Base-by-base conservation (phyloP, 2,329 filamentous ascomycete species). In the Aspergillus fumigatiaffinis region DNA sequence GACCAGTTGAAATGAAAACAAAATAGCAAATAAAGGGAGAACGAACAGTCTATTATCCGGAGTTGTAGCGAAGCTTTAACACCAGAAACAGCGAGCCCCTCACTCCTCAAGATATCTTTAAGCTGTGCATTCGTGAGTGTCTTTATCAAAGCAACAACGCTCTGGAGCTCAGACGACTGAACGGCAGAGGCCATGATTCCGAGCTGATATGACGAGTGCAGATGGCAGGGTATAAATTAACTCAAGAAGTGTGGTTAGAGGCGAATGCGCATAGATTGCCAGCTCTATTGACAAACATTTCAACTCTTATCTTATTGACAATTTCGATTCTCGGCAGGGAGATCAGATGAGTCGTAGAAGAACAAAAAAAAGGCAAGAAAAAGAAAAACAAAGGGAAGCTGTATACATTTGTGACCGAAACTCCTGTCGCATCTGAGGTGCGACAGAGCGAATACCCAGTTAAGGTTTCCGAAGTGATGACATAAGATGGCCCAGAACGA, bases 51-150 rank as follows among this genome's bases (percentile, higher is more conserved):
- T 61, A 88, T 84, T 60, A 97, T 89, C 67, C 93, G 87, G 57
- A 79, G 78, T 75, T 96, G 92, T 58, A 97, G 79, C 46, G 89
- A 84, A 35, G 86, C 85, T 80, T 99, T 99, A 68, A 94, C 88
- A 21, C 94, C 94, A 28, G 88, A 90, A 59, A 90, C 88, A 63
- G 85, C 83, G 38, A 96, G 79, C 50, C 86, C 84, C 76, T 96
- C 90, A 59, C 84, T 79, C 61, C 85, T 83, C 69, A 93, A 89
- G 63, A 97, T 87, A 53, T 82, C 82, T 66, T 91, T 90, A 51
- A 97, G 83, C 66, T 92, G 87, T 58, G 78, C 79, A 68, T 86
- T 87, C 54, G 85, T 77, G 53, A 87, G 73, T 8, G 76, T 80
- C 68, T 84, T 85, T 51, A 82, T 75, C 61, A 78, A 73, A 52